Evolutionary conservation across 176 grass and related monocot genomes (phyloP).

Genomic region (Eragrostis curvula): DNA sequence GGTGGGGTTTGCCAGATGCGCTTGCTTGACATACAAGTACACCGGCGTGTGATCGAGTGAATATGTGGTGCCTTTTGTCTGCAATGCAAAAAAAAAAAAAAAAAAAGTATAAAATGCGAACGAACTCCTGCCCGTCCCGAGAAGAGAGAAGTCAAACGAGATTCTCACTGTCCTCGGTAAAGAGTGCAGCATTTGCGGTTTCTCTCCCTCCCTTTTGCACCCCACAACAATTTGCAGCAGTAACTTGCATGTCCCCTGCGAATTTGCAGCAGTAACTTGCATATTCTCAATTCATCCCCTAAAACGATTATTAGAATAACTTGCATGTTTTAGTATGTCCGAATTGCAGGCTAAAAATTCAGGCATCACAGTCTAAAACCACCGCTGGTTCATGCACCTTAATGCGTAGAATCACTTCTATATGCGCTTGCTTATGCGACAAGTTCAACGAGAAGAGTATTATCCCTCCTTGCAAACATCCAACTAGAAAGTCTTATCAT

Average conservation of each 20-base stretch:
- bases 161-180: slow-evolving; percentile 37
- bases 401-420: neutral
- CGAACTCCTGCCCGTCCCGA: neutral
- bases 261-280: too few species aligned
- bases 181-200: neutral
- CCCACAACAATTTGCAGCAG: too few species aligned
- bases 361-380: too few species aligned
- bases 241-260: too few species aligned
- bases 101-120: neutral
- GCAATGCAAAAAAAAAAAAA: neutral
- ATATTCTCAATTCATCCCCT: neutral
- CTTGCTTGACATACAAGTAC: neutral
- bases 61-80: neutral
- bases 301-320: neutral
- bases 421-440: neutral
- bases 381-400: neutral
- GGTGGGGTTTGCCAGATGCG: neutral
- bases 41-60: neutral
- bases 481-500: neutral
- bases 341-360: too few species aligned
- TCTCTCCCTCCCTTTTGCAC: neutral
- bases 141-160: slow-evolving; percentile 33
- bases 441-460: neutral
- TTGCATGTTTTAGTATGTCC: too few species aligned
- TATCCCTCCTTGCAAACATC: neutral